Base-by-base conservation (phyloP, 1,284 basidiomycete genomes). In the Sutorius eximius region DNA sequence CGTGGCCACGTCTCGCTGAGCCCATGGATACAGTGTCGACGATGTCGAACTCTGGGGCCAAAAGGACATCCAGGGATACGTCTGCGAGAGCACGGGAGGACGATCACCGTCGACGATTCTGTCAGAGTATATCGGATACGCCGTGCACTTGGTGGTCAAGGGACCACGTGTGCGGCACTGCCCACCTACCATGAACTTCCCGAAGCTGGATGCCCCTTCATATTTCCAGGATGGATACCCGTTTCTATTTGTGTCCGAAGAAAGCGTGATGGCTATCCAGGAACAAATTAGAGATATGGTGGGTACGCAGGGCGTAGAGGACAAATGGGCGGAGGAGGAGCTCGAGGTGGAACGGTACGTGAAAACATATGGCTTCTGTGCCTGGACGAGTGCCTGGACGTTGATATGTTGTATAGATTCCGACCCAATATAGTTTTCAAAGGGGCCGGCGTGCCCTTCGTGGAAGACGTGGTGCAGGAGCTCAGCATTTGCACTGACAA, bases 181-280 rank as follows among this genome's bases (percentile, higher is more conserved):
- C 57, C 72, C 70, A 15, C 74, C 82, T 6, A 87, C 86, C 2
- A 41, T 57, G 6, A 71, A 73, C 12, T 85, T 83, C 62, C 86
- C 87, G 1, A 64, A 78, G 13, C 72, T 89, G 41, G 72, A 80
- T 33, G 82, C 80, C 15, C 78, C 74, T 15, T 72, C 81, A 6
- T 71, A 77, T 53, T 91, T 82, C 68, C 88, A 90, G 66, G 89
- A 91, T 62, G 84, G 80, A 49, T 91, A 82, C 64, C 88, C 89
- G 0, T 64, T 91, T 49, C 70, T 89, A 34, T 61, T 90, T 11
- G 73, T 85, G 18, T 85, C 83, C 34, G 79, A 83, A 63, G 88
- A 89, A 71, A 87, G 82, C 59, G 73, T 85, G 53, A 62, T 46
- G 11, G 77, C 73, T 22, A 66, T 86, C 29, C 77, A 85, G 56